phyloP scores from a whole-genome alignment of 2,329 filamentous ascomycete species.

The Niveomyces coronatus region DNA sequence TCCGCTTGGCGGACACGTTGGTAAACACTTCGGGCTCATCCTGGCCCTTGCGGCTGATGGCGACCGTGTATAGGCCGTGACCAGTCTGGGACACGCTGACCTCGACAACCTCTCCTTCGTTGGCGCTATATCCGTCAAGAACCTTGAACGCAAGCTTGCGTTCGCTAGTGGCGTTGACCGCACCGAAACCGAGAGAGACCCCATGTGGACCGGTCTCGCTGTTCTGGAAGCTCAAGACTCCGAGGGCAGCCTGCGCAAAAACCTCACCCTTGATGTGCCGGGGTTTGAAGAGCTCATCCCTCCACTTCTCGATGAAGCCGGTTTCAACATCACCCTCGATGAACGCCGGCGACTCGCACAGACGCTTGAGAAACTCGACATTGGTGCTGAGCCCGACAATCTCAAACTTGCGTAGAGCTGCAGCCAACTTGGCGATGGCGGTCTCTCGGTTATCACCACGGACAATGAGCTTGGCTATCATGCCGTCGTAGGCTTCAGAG shows the following conservation, averaged over 20 bases:
- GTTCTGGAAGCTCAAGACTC: constrained; percentile 47
- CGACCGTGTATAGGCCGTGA: constrained; percentile 35
- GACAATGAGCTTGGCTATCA: constrained; percentile 97
- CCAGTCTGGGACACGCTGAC: constrained; percentile 39
- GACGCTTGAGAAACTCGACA: constrained; percentile 87
- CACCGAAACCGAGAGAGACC: constrained; percentile 44
- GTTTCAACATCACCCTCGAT: constrained; percentile 85
- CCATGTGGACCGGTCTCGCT: constrained; percentile 34
- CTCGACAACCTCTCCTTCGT: constrained; percentile 52
- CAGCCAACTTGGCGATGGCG: constrained; percentile 70
- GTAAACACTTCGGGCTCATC: constrained; percentile 30
- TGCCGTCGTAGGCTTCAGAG: constrained; percentile 91
- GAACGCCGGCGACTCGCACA: constrained; percentile 75
- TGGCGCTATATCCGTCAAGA: constrained; percentile 51
- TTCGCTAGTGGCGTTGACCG: constrained; percentile 28
- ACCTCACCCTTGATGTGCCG: constrained; percentile 57
- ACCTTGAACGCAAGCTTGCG: constrained; percentile 43
- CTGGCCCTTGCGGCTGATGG: constrained; percentile 31
- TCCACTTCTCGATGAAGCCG: constrained; percentile 88
- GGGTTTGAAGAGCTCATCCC: constrained; percentile 63
- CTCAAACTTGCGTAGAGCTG: constrained; percentile 80
- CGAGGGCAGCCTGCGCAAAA: constrained; percentile 78
- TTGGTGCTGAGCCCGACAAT: constrained; percentile 90
- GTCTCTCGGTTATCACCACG: constrained; percentile 67
- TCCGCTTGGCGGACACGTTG: constrained; percentile 34